Base-by-base conservation (phyloP, 345 rosid species). In the Lumnitzera littorea region DNA sequence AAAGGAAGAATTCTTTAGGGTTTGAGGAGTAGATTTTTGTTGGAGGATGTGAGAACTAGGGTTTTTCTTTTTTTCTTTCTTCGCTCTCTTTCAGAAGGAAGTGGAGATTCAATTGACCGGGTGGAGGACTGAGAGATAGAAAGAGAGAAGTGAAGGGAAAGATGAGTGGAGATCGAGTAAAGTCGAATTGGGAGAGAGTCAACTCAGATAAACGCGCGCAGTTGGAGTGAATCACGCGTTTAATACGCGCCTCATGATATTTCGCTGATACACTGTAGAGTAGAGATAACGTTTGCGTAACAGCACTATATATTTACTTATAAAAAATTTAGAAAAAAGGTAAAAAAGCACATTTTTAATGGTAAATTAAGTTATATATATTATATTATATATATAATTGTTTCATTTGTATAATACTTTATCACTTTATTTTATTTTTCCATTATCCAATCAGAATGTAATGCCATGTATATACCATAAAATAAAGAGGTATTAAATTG, bases 231-330 rank as follows among this genome's bases (percentile, higher is more conserved):
- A 53, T 2, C 36, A 25, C 57, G 60, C 60, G 23, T 41, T 57
- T 57, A 48, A 57, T 57, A 41, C 48, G 48, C 60, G 60, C 60
- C 59, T 57, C 25, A 2, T 23, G 60, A 57, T 57, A 4, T 20
- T 16, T 41, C 24, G 41, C 24, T 46, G 9, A 7, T 41, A 4
- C 24, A 27, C 31, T 27, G 31, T 5, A 36, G 24, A 5, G 31
- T 5, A 36, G 24, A 5, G 43, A 61, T 61, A 20, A 60, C 50
- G 63, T 27, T 60, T 49, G 16, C 63, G 63, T 49, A 60, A 27
- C 63, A 49, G 63, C 63, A 24, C 31, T 20, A 50, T 17, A 1
- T 13, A 0, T 5, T 29, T n/a, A 46, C 1, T 27, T 1, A 20
- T 20, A 20, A 20, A 20, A 20, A 20, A 20, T 0, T 20, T 20